Evolutionary conservation across 106 monocot species (phyloP).

Genomic region (Dendrobium officinale): DNA sequence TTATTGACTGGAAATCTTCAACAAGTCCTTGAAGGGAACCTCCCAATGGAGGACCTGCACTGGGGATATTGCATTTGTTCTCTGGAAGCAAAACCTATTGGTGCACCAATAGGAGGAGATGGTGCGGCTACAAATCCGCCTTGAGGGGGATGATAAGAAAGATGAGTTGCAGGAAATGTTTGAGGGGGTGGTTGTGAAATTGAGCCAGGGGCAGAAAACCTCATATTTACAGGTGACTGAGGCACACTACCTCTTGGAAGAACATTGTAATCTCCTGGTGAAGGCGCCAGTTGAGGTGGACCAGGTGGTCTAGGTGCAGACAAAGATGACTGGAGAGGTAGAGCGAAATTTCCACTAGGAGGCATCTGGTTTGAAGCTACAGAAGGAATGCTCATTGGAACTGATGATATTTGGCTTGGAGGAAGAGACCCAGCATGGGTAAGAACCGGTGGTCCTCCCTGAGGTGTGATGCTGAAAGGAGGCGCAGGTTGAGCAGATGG

Average conservation of each 20-base stretch:
- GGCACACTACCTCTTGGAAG: slow-evolving; percentile 25
- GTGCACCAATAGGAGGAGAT: slow-evolving; percentile 31
- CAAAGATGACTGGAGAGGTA: slow-evolving; percentile 20
- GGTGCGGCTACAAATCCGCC: slow-evolving; percentile 25
- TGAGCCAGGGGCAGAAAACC: slow-evolving; percentile 30
- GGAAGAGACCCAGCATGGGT: slow-evolving; percentile 28
- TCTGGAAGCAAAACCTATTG: slow-evolving; percentile 28
- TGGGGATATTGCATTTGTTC: slow-evolving; percentile 50
- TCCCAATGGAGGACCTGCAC: slow-evolving; percentile 43
- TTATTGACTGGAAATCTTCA: slow-evolving; percentile 90
- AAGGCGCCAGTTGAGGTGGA: slow-evolving; percentile 12
- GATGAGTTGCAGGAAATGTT: slow-evolving; percentile 14
- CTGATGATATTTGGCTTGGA: slow-evolving; percentile 22
- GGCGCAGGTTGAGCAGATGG: slow-evolving; percentile 16
- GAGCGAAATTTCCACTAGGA: slow-evolving; percentile 15
- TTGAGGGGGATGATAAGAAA: slow-evolving; percentile 21
- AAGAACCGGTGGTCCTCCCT: slow-evolving; percentile 12
- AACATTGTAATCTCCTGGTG: slow-evolving; percentile 15
- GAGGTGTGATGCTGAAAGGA: slow-evolving; percentile 24
- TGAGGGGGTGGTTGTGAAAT: slow-evolving; percentile 23
- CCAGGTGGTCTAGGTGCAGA: slow-evolving; percentile 22
- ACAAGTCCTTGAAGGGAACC: slow-evolving; percentile 56
- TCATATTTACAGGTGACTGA: slow-evolving; percentile 20
- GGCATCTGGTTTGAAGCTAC: slow-evolving; percentile 14
- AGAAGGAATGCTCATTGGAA: slow-evolving; percentile 34